These are phyloP conservation scores for Yamadazyma aaseri DNA, from an alignment of 1,139 yeast species.

Conservation along the genomic window DNA sequence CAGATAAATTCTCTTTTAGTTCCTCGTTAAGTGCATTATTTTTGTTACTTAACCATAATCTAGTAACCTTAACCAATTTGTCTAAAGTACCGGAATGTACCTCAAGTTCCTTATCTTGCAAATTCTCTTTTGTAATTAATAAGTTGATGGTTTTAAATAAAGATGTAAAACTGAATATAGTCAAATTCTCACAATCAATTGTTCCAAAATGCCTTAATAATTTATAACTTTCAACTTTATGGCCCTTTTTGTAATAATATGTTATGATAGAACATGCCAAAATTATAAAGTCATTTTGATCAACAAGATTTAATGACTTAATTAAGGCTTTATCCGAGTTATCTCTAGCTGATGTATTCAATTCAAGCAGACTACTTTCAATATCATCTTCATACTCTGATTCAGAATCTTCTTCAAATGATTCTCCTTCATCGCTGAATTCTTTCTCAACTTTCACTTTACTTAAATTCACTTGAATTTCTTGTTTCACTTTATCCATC, in stretches of 20 bases:
- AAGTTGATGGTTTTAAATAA: slow-evolving; percentile 26
- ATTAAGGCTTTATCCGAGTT: slow-evolving; percentile 19
- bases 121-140: slow-evolving; percentile 20
- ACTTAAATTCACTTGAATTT: slow-evolving; percentile 20
- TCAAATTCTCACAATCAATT: slow-evolving; percentile 15
- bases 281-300: slow-evolving; percentile 36
- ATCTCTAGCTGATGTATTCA: slow-evolving; percentile 15
- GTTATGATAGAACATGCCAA: slow-evolving; percentile 28
- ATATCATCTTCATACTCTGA: slow-evolving; percentile 2
- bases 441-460: slow-evolving; percentile 32
- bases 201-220: slow-evolving; percentile 28
- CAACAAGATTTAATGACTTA: slow-evolving; percentile 31
- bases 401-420: slow-evolving; percentile 4
- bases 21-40: slow-evolving; percentile 20
- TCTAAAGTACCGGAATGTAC: slow-evolving; percentile 23
- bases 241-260: slow-evolving; percentile 22
- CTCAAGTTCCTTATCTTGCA: slow-evolving; percentile 7
- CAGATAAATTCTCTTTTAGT: slow-evolving; percentile 30
- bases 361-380: slow-evolving; percentile 1
- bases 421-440: slow-evolving; percentile 20
- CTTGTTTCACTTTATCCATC: slow-evolving; percentile 19
- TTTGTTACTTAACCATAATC: slow-evolving; percentile 35
- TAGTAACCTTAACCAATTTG: slow-evolving; percentile 23
- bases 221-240: slow-evolving; percentile 19
- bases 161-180: slow-evolving; percentile 34